Evolutionary conservation across 495 filamentous ascomycete genomes (phyloP).

Genomic region (Daldinia grandis): DNA sequence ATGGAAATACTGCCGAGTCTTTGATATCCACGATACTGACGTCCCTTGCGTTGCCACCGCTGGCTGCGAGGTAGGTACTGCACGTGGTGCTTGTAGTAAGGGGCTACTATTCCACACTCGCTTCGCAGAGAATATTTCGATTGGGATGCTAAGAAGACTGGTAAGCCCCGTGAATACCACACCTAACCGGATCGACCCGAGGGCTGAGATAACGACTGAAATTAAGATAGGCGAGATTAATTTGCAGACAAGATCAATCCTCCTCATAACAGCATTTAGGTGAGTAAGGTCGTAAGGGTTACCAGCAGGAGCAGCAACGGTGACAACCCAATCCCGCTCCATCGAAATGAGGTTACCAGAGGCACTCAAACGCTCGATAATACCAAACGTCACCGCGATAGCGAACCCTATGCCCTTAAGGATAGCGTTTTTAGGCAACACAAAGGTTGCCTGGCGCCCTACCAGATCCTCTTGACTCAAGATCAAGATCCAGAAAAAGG

Average conservation of each 20-base stretch:
- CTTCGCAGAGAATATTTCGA: slow-evolving; percentile 51
- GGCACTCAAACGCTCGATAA: slow-evolving; percentile 64
- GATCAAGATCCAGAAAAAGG: slow-evolving; percentile 57
- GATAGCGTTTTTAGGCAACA: slow-evolving; percentile 12
- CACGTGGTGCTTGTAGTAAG: slow-evolving; percentile 43
- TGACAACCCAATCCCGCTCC: slow-evolving; percentile 71
- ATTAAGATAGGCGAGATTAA: slow-evolving; percentile 68
- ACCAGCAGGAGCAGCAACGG: slow-evolving; percentile 46
- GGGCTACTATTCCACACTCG: slow-evolving; percentile 50
- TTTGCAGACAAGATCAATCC: slow-evolving; percentile 78
- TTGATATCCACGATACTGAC: slow-evolving; percentile 34
- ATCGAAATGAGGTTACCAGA: slow-evolving; percentile 69
- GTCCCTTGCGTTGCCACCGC: slow-evolving; percentile 6
- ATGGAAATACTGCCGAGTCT: slow-evolving; percentile 27
- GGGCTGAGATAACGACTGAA: slow-evolving; percentile 57
- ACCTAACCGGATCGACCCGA: slow-evolving; percentile 56
- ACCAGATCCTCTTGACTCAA: slow-evolving; percentile 47
- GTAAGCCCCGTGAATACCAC: slow-evolving; percentile 56
- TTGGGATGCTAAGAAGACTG: slow-evolving; percentile 47
- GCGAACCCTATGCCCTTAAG: slow-evolving; percentile 52
- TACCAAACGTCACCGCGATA: slow-evolving; percentile 59
- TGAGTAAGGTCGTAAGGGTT: slow-evolving; percentile 51
- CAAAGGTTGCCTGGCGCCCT: slow-evolving; percentile 12
- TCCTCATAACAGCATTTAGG: slow-evolving; percentile 71
- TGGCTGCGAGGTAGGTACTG: slow-evolving; percentile 17